Base-by-base conservation (phyloP, 2,329 filamentous ascomycete species). In the Teratosphaeria destructans region DNA sequence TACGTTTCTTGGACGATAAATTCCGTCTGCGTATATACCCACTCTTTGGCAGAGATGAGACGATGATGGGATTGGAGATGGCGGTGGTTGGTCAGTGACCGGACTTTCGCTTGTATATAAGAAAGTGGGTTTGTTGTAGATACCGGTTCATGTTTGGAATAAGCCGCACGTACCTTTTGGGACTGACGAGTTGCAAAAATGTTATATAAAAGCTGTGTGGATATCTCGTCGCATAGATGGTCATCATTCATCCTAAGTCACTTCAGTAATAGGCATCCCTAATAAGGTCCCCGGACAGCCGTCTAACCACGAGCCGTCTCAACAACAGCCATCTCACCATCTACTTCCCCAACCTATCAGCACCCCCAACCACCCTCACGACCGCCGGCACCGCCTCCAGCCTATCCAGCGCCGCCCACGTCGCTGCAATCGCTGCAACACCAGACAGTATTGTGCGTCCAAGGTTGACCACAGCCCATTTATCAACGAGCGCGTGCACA, bases 381-480 rank as follows among this genome's bases (percentile, higher is more conserved):
- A 27, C 64, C 37, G 63, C 65, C 52, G 67, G 65, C 23, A 69
- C 64, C n/a, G 68, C 63, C 55, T 67, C 65, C 43, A 64, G 61
- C 26, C 66, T 62, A 52, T 70, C 68, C 2, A 68, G 61, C 26
- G 67, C 66, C n/a, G 68, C 69, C 67, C 67, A 71, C 37, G 65
- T 63, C 27, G 68, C 68, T 12, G 61, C 32, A 14, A 64, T n/a
- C 12, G 66, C 63, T 58, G 62, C 64, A 49, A 68, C 29, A 19
- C 57, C 61, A 54, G 65, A 61, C 43, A 70, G 60, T 12, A 72
- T 58, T 2, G 73, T 72, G 19, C 79, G 68, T 5, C 71, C 76
- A 39, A 84, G 62, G 65, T 84, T 84, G 65, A 83, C 66, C 56
- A 76, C 71, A 3, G 75, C 81, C 82, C 82, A 85, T 60, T 72